Evolutionary conservation across 2,329 filamentous ascomycete species (phyloP).

Genomic region (Paecilomyces sp.): DNA sequence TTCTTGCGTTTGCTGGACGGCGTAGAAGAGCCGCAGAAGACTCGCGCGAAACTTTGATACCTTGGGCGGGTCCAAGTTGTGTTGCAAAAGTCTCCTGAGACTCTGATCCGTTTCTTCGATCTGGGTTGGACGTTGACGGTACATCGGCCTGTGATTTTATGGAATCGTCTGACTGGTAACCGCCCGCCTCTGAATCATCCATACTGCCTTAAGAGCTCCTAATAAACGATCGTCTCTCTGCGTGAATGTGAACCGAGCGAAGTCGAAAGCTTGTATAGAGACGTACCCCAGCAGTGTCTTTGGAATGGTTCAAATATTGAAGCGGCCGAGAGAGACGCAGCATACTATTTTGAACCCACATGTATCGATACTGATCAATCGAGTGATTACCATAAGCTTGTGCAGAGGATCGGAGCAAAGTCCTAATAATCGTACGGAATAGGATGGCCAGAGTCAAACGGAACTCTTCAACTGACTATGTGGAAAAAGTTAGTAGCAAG

Average conservation of each 20-base stretch:
- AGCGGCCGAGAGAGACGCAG: conserved; percentile 22
- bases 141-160: conserved; percentile 10
- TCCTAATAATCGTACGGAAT: conserved; percentile 26
- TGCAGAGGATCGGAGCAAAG: conserved; percentile 19
- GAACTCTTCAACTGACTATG: conserved; percentile 18
- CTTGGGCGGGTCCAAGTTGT: conserved; percentile 9
- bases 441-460: conserved; percentile 16
- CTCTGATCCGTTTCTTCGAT: background rate
- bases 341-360: conserved; percentile 16
- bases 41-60: background rate
- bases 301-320: conserved; percentile 26
- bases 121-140: background rate
- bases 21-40: background rate
- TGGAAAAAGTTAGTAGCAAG: conserved; percentile 2
- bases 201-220: conserved; percentile 1
- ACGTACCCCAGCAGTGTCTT: conserved; percentile 13
- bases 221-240: conserved; percentile 8
- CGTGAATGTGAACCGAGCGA: conserved; percentile 2
- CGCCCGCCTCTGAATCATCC: background rate
- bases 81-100: conserved; percentile 15
- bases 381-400: conserved; percentile 12
- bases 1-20: background rate
- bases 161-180: conserved; percentile 3
- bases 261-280: conserved; percentile 19
- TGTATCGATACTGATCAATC: conserved; percentile 10